These are phyloP conservation scores for Cyanodermella asteris DNA, from an alignment of 2,329 filamentous ascomycete species.

Conservation along the genomic window DNA sequence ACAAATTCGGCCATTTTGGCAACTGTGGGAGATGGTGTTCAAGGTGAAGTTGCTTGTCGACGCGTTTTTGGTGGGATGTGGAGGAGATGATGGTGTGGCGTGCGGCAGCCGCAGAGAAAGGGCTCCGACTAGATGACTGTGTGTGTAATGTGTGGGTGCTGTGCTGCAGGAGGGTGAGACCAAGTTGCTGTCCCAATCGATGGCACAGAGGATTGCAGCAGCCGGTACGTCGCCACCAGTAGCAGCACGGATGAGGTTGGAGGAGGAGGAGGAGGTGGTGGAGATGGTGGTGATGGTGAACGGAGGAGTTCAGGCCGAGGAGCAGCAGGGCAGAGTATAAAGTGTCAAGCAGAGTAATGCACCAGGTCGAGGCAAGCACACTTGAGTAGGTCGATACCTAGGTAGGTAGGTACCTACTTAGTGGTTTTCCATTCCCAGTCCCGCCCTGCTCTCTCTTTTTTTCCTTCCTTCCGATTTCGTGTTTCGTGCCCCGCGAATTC, in stretches of 20 bases:
- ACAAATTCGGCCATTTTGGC: slow-evolving; percentile 93
- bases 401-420: too few species aligned
- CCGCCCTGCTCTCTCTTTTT: too few species aligned
- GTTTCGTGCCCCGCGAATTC: too few species aligned
- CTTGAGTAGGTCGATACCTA: too few species aligned
- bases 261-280: neutral
- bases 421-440: too few species aligned
- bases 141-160: neutral
- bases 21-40: neutral
- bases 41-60: neutral
- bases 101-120: neutral
- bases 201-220: neutral
- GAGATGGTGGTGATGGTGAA: neutral
- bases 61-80: slow-evolving; percentile 1
- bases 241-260: neutral
- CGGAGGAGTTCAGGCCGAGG: neutral
- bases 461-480: too few species aligned
- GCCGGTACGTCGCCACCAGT: neutral
- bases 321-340: too few species aligned
- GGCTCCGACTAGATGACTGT: neutral
- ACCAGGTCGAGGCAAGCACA: too few species aligned
- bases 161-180: neutral
- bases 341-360: too few species aligned
- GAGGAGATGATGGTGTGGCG: neutral
- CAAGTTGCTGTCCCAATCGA: neutral